A percentile compares a stretch with the other conserved stretches of the same genome.
Conservation (phyloP, 2,329 filamentous ascomycete genomes). For the Aureobasidium subglaciale region DNA sequence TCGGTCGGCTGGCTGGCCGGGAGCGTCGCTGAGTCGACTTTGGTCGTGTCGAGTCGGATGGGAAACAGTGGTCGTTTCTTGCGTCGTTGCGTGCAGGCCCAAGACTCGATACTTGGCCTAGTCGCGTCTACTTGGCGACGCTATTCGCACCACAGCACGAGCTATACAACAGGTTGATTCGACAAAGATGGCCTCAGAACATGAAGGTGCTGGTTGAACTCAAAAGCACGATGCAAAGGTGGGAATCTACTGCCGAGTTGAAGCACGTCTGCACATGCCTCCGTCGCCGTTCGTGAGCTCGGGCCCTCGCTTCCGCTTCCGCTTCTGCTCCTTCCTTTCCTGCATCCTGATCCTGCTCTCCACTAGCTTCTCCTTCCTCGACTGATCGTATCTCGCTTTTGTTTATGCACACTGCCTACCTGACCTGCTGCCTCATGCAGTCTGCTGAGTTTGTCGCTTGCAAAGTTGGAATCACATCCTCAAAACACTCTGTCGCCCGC, state of each 20-base stretch:
- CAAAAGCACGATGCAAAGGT: constrained; percentile 4
- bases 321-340: constrained; percentile 8
- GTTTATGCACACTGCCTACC: not conserved
- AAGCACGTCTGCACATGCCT: constrained; percentile 11
- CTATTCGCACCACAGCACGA: not conserved
- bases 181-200: not conserved
- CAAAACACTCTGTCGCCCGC: not conserved
- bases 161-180: not conserved
- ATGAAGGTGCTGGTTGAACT: constrained; percentile 8
- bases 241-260: constrained; percentile 8
- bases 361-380: not conserved
- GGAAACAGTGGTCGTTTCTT: not conserved
- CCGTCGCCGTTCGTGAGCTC: not conserved
- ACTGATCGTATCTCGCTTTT: not conserved
- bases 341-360: not conserved
- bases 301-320: not conserved
- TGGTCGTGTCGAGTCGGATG: not conserved
- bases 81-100: not conserved
- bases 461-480: not conserved
- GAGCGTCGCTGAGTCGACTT: constrained; percentile 2
- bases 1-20: not conserved
- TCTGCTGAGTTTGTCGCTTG: not conserved
- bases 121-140: constrained; percentile 1
- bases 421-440: not conserved
- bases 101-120: not conserved